These are phyloP conservation scores for Trypanosomatidae sp. DNA, from an alignment of 208 protist species.

Conservation along the genomic window DNA sequence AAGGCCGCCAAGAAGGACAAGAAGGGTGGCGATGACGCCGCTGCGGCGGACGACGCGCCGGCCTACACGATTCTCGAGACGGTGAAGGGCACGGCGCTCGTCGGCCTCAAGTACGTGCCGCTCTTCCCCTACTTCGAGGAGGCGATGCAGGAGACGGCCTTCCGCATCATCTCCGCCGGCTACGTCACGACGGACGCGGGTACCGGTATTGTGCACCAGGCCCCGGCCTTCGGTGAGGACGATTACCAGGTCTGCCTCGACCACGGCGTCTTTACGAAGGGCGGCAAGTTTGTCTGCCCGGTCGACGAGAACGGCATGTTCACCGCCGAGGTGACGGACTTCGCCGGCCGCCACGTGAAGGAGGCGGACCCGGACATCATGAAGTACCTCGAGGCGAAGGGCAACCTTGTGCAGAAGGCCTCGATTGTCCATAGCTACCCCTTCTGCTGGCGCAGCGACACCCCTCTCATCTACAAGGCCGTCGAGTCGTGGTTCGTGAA, in stretches of 20 bases:
- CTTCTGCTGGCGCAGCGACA: slow-evolving; percentile 99
- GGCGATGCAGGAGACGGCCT: slow-evolving; percentile 69
- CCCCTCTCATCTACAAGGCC: slow-evolving; percentile 98
- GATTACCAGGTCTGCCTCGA: slow-evolving; percentile 98
- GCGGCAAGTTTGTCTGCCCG: slow-evolving; percentile 92
- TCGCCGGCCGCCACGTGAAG: slow-evolving; percentile 97
- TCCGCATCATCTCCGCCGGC: slow-evolving; percentile 92
- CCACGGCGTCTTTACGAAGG: slow-evolving; percentile 93
- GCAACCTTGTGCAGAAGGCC: slow-evolving; percentile 88
- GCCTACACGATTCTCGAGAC: slow-evolving; percentile 80
- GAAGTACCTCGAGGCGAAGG: slow-evolving; percentile 92
- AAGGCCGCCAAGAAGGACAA: slow-evolving; percentile 31
- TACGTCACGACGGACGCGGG: slow-evolving; percentile 98
- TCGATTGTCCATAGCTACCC: slow-evolving; percentile 98
- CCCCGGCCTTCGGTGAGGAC: slow-evolving; percentile 99
- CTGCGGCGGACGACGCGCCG: slow-evolving; percentile 16
- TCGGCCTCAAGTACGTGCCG: slow-evolving; percentile 94
- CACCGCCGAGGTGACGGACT: slow-evolving; percentile 96
- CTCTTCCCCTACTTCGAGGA: slow-evolving; percentile 97
- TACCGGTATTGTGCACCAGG: slow-evolving; percentile 99
- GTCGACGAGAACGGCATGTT: slow-evolving; percentile 98
- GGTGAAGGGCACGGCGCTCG: slow-evolving; percentile 89
- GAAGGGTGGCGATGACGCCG: slow-evolving; percentile 4
- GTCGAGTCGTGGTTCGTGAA: slow-evolving; percentile 99
- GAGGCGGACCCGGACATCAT: slow-evolving; percentile 97